Percentiles rank a stretch among this genome's conserved stretches.
These are phyloP conservation scores for Monilinia vaccinii-corymbosi DNA, from an alignment of 2,329 filamentous ascomycete species.

Conservation along the genomic window DNA sequence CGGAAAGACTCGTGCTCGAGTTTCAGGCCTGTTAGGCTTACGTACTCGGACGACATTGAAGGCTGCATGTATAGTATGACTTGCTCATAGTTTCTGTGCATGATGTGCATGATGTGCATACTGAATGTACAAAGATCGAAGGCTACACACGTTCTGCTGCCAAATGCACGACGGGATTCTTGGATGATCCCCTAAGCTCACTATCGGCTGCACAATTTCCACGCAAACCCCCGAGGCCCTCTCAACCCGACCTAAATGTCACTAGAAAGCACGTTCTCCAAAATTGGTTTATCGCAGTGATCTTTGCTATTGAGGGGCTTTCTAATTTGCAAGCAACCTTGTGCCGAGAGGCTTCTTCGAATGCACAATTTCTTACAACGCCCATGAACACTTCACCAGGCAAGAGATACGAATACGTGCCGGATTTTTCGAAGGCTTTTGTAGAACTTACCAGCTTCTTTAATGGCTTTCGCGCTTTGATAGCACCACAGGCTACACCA, in stretches of 20 bases:
- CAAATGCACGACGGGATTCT: background rate
- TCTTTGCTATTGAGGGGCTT: background rate
- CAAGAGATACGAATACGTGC: background rate
- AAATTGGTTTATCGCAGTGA: background rate
- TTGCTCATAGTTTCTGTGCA: background rate
- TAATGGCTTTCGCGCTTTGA: background rate
- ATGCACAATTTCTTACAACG: background rate
- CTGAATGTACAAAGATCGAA: background rate
- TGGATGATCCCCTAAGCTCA: background rate
- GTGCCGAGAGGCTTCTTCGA: background rate
- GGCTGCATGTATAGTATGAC: background rate
- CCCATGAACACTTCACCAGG: too few species aligned
- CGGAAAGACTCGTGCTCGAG: background rate
- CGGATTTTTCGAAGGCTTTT: background rate
- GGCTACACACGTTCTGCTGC: background rate
- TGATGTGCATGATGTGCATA: background rate
- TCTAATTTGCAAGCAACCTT: background rate
- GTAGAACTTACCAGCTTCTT: background rate
- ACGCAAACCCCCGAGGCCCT: background rate
- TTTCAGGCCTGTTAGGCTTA: background rate
- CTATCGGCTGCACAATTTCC: background rate
- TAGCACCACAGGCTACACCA: background rate
- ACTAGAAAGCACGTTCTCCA: background rate
- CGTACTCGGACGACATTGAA: background rate
- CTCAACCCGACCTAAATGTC: background rate